Conservation (phyloP, 495 filamentous ascomycete genomes). For the Penicillium argentinense region DNA sequence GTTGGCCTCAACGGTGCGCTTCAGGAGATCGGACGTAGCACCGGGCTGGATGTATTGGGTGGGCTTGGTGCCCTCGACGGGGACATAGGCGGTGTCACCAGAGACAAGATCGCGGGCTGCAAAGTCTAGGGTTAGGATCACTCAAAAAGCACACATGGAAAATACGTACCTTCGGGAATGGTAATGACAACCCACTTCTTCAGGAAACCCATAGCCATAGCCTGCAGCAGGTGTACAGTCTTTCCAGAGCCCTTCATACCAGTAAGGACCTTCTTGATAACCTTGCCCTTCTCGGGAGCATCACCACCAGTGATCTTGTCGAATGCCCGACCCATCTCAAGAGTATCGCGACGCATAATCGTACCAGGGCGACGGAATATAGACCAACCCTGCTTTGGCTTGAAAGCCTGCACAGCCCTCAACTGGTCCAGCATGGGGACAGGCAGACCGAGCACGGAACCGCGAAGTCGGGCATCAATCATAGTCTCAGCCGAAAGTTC, state of each 20-base stretch:
- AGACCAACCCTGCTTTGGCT: constrained; percentile 84
- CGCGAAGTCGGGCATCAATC: constrained; percentile 52
- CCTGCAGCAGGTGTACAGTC: constrained; percentile 82
- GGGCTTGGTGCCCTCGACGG: constrained; percentile 57
- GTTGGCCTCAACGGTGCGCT: constrained; percentile 71
- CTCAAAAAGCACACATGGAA: not conserved
- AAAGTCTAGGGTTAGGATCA: constrained; percentile 11
- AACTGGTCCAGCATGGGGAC: constrained; percentile 71
- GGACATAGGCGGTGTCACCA: constrained; percentile 74
- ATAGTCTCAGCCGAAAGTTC: constrained; percentile 58
- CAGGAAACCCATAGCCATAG: constrained; percentile 75
- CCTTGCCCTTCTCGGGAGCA: constrained; percentile 49
- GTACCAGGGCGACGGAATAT: constrained; percentile 78
- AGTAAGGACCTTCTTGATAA: constrained; percentile 65
- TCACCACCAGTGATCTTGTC: constrained; percentile 45
- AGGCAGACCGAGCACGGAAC: constrained; percentile 69
- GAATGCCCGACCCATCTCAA: constrained; percentile 66
- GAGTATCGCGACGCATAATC: constrained; percentile 71
- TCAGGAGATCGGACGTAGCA: constrained; percentile 71
- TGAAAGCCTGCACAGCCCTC: constrained; percentile 83
- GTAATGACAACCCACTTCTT: constrained; percentile 87
- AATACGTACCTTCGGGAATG: constrained; percentile 77
- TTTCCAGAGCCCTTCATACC: constrained; percentile 78
- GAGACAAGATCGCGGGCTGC: constrained; percentile 79
- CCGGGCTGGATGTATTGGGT: constrained; percentile 73